These are phyloP conservation scores for Acacia confusa DNA, from an alignment of 306 rosid genomes.

Conservation along the genomic window DNA sequence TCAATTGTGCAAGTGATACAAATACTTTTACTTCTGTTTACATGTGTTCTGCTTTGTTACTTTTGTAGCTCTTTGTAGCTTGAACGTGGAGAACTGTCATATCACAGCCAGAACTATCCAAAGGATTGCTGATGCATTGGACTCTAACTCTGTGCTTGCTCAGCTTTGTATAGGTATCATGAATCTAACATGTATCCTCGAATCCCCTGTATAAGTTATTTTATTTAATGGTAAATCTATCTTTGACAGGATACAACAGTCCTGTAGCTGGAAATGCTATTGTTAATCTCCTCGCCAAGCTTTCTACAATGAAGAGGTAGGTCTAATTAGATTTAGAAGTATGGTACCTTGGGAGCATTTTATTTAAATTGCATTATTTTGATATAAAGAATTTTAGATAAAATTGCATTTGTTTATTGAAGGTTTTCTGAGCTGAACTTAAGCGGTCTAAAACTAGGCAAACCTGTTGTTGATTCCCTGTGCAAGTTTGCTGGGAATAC, in stretches of 20 bases:
- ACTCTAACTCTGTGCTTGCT: slow-evolving; percentile 59
- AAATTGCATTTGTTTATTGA: slow-evolving; percentile 9
- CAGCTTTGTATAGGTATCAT: slow-evolving; percentile 73
- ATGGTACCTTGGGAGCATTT: not conserved
- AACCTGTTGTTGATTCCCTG: slow-evolving; percentile 73
- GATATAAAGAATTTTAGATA: not conserved
- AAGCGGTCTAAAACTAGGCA: slow-evolving; percentile 79
- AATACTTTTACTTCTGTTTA: slow-evolving; percentile 29
- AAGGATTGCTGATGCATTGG: slow-evolving; percentile 71
- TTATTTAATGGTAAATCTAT: slow-evolving; percentile 25
- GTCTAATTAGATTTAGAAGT: slow-evolving; percentile 21
- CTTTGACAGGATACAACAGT: slow-evolving; percentile 68
- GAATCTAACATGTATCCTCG: slow-evolving; percentile 25
- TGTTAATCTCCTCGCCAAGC: slow-evolving; percentile 65
- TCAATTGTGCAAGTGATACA: slow-evolving; percentile 25
- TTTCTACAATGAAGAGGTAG: slow-evolving; percentile 75
- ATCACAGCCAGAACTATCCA: slow-evolving; percentile 83
- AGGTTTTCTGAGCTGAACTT: slow-evolving; percentile 82
- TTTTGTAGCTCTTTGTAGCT: slow-evolving; percentile 69
- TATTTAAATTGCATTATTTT: slow-evolving; percentile 11
- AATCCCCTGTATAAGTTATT: slow-evolving; percentile 4
- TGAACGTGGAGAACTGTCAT: slow-evolving; percentile 77
- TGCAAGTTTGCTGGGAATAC: slow-evolving; percentile 61
- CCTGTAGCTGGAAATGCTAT: slow-evolving; percentile 71
- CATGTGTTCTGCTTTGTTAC: slow-evolving; percentile 9